Percentiles rank a stretch among this genome's conserved stretches.
Evolutionary conservation across 768 basidiomycete genomes (phyloP).

Genomic region (Lactarius tabidus): DNA sequence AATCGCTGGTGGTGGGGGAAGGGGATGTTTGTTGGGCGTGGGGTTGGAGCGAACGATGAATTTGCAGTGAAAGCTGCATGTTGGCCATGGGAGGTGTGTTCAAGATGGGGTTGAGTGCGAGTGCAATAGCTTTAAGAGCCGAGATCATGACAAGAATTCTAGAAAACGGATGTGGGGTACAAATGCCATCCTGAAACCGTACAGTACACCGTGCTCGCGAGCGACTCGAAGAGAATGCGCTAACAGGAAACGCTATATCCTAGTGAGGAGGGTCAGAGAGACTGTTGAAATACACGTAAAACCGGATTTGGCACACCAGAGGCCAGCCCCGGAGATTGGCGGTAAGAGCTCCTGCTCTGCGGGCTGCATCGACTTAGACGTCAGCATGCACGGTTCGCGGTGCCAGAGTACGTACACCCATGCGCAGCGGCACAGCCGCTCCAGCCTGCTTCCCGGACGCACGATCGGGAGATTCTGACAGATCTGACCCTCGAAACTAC

Average conservation of each 20-base stretch:
- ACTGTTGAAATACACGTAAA: conserved; percentile 15
- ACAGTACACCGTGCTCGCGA: conserved; percentile 14
- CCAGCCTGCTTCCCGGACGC: conserved; percentile 11
- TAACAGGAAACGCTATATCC: conserved; percentile 14
- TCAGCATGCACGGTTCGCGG: conserved; percentile 21
- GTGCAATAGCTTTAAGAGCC: not conserved
- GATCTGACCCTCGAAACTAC: conserved; percentile 23
- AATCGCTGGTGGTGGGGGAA: conserved; percentile 24
- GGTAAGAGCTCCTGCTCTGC: conserved; percentile 2
- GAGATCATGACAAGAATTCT: conserved; percentile 11
- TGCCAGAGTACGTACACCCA: conserved; percentile 16
- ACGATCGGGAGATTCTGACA: conserved; percentile 17
- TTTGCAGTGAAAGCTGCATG: conserved; percentile 17
- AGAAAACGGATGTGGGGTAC: conserved; percentile 19
- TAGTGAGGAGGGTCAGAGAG: conserved; percentile 2
- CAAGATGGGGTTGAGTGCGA: not conserved
- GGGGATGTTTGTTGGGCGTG: conserved; percentile 18
- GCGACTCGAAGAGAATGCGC: conserved; percentile 8
- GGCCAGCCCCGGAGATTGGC: conserved; percentile 14
- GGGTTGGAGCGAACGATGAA: conserved; percentile 12
- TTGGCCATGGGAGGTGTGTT: conserved; percentile 15
- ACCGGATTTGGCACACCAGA: conserved; percentile 17
- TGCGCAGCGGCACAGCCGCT: conserved; percentile 2
- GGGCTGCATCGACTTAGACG: conserved; percentile 22
- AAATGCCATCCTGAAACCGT: conserved; percentile 23